Base-by-base conservation (phyloP, 352 stramenopile species). In the Phytophthora tentaculata region DNA sequence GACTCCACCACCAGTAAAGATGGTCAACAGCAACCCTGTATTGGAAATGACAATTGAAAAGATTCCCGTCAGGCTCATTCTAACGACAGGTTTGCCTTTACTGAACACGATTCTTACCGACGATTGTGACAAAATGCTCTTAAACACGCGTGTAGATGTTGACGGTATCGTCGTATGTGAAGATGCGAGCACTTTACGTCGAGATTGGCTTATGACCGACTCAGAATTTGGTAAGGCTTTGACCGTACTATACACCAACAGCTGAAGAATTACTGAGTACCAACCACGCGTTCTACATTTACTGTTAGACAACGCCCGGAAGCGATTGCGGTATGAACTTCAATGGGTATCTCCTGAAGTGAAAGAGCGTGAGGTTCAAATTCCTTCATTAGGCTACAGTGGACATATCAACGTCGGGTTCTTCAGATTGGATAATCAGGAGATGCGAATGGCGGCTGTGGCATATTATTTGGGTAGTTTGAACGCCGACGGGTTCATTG, bases 301-400 rank as follows among this genome's bases (percentile, higher is more conserved):
- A n/a, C n/a, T n/a, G n/a, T 0, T 19, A 91, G 79, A 91, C 50
- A 87, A 86, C 55, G 73, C 83, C 53, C 81, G 81, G 13, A 80
- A 80, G 29, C 68, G 85, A 37, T 64, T 91, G 23, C 81, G 70
- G 9, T 81, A 80, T 60, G 73, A 89, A 37, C 56, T 91, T 16
- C 72, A 76, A 20, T 67, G 63, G 35, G 66, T 86, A 26, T 23
- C 67, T 35, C 76, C n/a, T n/a, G n/a, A n/a, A n/a, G n/a, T n/a
- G n/a, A n/a, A n/a, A n/a, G n/a, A n/a, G n/a, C n/a, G n/a, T n/a
- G n/a, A n/a, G n/a, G n/a, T n/a, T n/a, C n/a, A n/a, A n/a, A n/a
- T n/a, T n/a, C n/a, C n/a, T n/a, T n/a, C n/a, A n/a, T n/a, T n/a
- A n/a, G n/a, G n/a, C n/a, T n/a, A n/a, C n/a, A n/a, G n/a, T n/a